phyloP scores from a whole-genome alignment of 2,329 filamentous ascomycete species.

The Fusarium papillatum region DNA sequence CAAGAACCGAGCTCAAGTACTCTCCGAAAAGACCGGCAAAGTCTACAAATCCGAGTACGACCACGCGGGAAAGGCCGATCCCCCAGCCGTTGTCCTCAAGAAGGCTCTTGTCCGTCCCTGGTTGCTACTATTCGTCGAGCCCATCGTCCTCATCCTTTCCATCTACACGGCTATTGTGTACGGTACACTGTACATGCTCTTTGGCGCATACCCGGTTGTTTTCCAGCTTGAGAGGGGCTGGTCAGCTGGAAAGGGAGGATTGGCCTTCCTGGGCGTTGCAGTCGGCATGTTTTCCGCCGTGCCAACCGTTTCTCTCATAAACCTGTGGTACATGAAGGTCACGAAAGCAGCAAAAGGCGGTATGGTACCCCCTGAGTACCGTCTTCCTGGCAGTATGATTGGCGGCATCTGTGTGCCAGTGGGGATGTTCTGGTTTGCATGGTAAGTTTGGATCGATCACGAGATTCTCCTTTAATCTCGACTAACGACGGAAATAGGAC shows the following conservation, averaged over 20 bases:
- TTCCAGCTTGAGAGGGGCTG: slow-evolving; percentile 71
- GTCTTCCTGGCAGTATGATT: slow-evolving; percentile 71
- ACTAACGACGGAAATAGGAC: slow-evolving; percentile 26
- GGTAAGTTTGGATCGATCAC: slow-evolving; percentile 53
- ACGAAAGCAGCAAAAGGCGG: slow-evolving; percentile 61
- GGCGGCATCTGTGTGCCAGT: slow-evolving; percentile 70
- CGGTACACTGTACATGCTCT: slow-evolving; percentile 67
- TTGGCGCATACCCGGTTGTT: slow-evolving; percentile 70
- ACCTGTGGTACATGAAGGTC: slow-evolving; percentile 63
- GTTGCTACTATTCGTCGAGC: slow-evolving; percentile 74
- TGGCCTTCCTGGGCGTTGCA: slow-evolving; percentile 75
- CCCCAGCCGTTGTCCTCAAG: slow-evolving; percentile 62
- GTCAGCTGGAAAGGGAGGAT: slow-evolving; percentile 67
- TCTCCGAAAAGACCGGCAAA: slow-evolving; percentile 66
- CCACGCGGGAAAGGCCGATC: slow-evolving; percentile 56
- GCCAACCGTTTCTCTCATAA: slow-evolving; percentile 63
- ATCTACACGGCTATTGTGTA: slow-evolving; percentile 74
- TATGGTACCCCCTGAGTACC: slow-evolving; percentile 72
- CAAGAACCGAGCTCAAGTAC: slow-evolving; percentile 61
- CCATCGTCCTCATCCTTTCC: slow-evolving; percentile 73
- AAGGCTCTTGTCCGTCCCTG: slow-evolving; percentile 72
- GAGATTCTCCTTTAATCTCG: background rate
- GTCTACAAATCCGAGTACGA: slow-evolving; percentile 66
- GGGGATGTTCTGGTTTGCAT: slow-evolving; percentile 76
- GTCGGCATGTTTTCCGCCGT: slow-evolving; percentile 72